Conservation (phyloP, 2,329 filamentous ascomycete species). For the Harringtonia lauricola region DNA sequence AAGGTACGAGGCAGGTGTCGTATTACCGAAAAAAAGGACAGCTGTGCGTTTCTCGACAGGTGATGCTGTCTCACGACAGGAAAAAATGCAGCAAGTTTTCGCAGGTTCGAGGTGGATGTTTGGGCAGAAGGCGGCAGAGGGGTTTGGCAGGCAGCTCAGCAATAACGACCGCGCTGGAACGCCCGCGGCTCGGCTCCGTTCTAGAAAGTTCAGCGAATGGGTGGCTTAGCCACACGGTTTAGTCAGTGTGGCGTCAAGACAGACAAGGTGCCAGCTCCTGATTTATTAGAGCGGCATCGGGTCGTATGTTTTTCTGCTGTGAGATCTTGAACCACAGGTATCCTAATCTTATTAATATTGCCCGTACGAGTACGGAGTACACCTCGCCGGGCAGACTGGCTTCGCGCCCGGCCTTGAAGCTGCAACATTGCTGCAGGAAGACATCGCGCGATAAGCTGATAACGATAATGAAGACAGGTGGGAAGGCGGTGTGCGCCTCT, state of each 20-base stretch:
- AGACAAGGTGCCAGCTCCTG: neutral
- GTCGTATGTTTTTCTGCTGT: too few species aligned
- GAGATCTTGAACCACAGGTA: too few species aligned
- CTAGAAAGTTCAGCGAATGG: conserved; percentile 14
- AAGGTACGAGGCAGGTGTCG: neutral
- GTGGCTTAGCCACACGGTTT: neutral
- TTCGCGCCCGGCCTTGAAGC: too few species aligned
- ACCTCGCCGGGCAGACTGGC: too few species aligned
- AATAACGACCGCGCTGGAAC: neutral
- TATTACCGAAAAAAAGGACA: neutral
- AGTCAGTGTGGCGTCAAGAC: conserved; percentile 5
- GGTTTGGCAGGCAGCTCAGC: neutral
- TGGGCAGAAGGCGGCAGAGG: neutral
- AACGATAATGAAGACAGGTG: too few species aligned
- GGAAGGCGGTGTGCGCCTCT: too few species aligned
- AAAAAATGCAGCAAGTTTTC: neutral
- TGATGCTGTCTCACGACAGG: neutral
- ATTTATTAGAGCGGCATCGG: too few species aligned
- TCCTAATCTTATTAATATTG: too few species aligned
- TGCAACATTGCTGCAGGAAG: too few species aligned
- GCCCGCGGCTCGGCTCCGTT: neutral
- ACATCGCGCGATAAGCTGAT: too few species aligned
- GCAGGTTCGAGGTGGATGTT: neutral
- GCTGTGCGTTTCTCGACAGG: neutral
- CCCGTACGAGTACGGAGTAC: too few species aligned